Evolutionary conservation across 257 asterid genomes (phyloP).

Genomic region (Eustoma russellianum): DNA sequence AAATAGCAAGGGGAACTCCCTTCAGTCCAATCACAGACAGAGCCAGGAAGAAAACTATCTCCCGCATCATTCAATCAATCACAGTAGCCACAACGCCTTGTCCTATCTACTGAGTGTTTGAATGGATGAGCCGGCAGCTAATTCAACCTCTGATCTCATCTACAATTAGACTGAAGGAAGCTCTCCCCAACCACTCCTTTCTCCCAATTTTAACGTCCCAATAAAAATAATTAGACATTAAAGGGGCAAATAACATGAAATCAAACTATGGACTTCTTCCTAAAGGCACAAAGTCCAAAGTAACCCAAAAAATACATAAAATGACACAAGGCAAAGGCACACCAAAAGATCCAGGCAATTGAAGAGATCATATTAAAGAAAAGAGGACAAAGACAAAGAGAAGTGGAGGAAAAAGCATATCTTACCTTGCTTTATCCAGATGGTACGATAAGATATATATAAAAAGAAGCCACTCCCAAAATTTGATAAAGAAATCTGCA

Average conservation of each 20-base stretch:
- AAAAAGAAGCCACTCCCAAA: too few species aligned
- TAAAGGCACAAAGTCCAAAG: neutral
- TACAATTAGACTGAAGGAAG: constrained; percentile 97
- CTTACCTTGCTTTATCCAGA: too few species aligned
- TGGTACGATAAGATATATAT: too few species aligned
- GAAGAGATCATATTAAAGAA: too few species aligned
- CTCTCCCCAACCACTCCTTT: constrained; percentile 53
- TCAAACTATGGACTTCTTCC: too few species aligned
- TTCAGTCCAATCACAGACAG: constrained; percentile 90
- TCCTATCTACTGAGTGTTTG: constrained; percentile 57
- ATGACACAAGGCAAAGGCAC: neutral
- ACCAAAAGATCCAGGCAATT: neutral
- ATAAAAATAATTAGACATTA: too few species aligned
- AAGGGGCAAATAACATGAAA: too few species aligned
- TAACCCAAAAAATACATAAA: neutral
- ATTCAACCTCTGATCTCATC: constrained; percentile 57
- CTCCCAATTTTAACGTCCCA: too few species aligned
- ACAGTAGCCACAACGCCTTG: constrained; percentile 41
- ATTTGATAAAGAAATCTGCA: too few species aligned
- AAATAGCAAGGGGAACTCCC: constrained; percentile 82
- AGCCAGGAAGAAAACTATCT: constrained; percentile 68
- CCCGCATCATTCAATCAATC: constrained; percentile 99
- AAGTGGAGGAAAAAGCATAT: too few species aligned
- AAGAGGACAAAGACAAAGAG: too few species aligned
- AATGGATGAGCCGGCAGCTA: constrained; percentile 97